phyloP scores from a whole-genome alignment of 2,329 filamentous ascomycete species.

The Tolypocladium tropicale region DNA sequence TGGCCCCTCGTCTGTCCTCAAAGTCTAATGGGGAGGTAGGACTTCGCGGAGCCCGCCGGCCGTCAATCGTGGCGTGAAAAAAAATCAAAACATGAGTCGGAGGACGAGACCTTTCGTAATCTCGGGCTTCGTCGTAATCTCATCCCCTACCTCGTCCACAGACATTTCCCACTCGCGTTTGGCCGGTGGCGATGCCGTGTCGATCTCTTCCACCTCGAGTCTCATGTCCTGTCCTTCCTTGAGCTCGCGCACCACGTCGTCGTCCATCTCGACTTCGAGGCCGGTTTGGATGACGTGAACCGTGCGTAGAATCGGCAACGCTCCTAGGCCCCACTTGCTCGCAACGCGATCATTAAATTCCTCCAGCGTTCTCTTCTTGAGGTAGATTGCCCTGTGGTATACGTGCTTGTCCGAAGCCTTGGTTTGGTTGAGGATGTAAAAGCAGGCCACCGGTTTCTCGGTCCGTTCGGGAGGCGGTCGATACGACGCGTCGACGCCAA shows the following conservation, averaged over 20 bases:
- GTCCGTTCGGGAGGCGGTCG: conserved; percentile 64
- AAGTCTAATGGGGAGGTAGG: neutral
- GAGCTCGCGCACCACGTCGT: conserved; percentile 76
- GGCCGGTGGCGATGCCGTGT: conserved; percentile 18
- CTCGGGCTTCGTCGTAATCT: neutral
- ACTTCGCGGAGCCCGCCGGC: neutral
- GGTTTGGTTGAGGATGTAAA: conserved; percentile 61
- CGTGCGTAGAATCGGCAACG: conserved; percentile 57
- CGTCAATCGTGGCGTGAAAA: neutral
- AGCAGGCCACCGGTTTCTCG: conserved; percentile 71
- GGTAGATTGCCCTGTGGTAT: conserved; percentile 77
- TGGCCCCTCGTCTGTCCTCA: neutral
- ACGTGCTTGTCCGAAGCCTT: conserved; percentile 42
- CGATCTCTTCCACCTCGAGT: conserved; percentile 50
- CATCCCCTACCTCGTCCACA: conserved; percentile 33
- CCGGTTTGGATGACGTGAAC: conserved; percentile 65
- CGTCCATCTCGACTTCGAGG: conserved; percentile 77
- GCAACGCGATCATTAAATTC: conserved; percentile 67
- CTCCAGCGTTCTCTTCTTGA: conserved; percentile 63
- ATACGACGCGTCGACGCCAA: conserved; percentile 83
- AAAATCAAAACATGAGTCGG: conserved; percentile 1
- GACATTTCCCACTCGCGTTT: conserved; percentile 56
- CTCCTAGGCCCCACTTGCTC: conserved; percentile 71
- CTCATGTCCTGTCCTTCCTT: conserved; percentile 89
- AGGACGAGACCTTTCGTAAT: neutral